Percentiles rank a stretch among this genome's conserved stretches.
phyloP scores from a whole-genome alignment of 208 protist genomes.

The Angomonas ambiguus region DNA sequence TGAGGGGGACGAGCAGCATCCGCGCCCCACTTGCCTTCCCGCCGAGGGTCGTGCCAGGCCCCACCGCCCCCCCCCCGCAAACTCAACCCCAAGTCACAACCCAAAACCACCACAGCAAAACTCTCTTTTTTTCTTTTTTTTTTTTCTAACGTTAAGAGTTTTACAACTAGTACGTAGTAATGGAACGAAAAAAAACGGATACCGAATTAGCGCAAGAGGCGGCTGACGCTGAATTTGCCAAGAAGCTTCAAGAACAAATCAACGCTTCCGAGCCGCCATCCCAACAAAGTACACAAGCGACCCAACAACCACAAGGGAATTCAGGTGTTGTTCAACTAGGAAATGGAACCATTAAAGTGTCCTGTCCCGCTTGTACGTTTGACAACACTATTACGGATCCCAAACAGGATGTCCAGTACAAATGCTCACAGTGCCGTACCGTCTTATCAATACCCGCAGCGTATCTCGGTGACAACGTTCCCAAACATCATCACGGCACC shows the following conservation, averaged over 20 bases:
- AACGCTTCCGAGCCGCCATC: slow-evolving; percentile 16
- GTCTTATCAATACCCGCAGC: slow-evolving; percentile 17
- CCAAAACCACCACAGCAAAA: neutral
- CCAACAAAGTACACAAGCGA: too few relatives aligned
- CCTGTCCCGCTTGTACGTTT: slow-evolving; percentile 62
- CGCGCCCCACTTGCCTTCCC: too few relatives aligned
- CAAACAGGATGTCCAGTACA: slow-evolving; percentile 30
- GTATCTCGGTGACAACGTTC: neutral
- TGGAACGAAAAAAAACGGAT: slow-evolving; percentile 30
- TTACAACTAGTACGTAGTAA: slow-evolving; percentile 10
- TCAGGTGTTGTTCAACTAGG: slow-evolving; percentile 4
- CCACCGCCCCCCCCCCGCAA: neutral
- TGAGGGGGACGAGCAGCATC: neutral
- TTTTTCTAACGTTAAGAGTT: neutral
- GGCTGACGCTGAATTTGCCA: slow-evolving; percentile 48
- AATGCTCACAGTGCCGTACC: slow-evolving; percentile 50
- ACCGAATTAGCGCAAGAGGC: slow-evolving; percentile 44
- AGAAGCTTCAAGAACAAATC: slow-evolving; percentile 57
- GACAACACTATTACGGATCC: slow-evolving; percentile 41
- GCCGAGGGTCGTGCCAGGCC: too few relatives aligned
- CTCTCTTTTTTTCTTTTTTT: slow-evolving; percentile 2
- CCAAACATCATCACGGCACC: neutral
- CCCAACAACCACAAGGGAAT: neutral
- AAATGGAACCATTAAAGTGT: slow-evolving; percentile 18
- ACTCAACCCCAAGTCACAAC: neutral